Base-by-base conservation (phyloP, 176 grass and related monocot genomes). In the Phoenix roebelenii region DNA sequence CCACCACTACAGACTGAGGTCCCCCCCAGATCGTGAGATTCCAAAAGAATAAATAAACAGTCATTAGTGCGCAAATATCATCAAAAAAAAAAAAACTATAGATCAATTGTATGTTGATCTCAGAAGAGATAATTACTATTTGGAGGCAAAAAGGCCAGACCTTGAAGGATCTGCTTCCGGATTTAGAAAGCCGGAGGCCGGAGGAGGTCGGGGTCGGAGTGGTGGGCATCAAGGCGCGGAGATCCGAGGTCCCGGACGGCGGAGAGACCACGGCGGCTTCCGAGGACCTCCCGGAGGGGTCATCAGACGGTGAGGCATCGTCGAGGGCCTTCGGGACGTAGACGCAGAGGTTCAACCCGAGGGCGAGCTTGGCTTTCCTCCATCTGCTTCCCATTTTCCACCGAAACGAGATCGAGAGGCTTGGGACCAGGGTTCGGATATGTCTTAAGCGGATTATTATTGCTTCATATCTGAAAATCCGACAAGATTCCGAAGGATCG, bases 351-450 rank as follows among this genome's bases (percentile, higher is more conserved):
- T 93, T 93, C 59, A 93, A 72, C 52, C 89, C 84, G 51, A 93
- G 80, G 7, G 89, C 83, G 53, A 88, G 79, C 84, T 93, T 93
- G 54, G 89, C 89, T 69, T 88, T 93, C 65, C 89, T 83, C 89
- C 84, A 93, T 78, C 84, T 78, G 73, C 89, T 93, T 61, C 79
- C 89, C 89, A 88, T 87, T 3, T 44, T 44, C 2, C 28, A 5
- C 5, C 28, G 28, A 30, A 30, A 30, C 28, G 28, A 30, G 28
- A 30, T 30, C 28, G 0, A 7, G 4, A 30, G 35, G 35, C 35
- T 1, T 44, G 9, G 35, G 35, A 44, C 12, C 9, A 44, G 35
- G 35, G 35, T 44, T 44, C 12, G 35, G 10, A 44, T 9, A 44
- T 44, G 9, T 44, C 35, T 44, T 44, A 44, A 0, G 12, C 35